Base-by-base conservation (phyloP, 345 rosid genomes). In the Passiflora organensis region DNA sequence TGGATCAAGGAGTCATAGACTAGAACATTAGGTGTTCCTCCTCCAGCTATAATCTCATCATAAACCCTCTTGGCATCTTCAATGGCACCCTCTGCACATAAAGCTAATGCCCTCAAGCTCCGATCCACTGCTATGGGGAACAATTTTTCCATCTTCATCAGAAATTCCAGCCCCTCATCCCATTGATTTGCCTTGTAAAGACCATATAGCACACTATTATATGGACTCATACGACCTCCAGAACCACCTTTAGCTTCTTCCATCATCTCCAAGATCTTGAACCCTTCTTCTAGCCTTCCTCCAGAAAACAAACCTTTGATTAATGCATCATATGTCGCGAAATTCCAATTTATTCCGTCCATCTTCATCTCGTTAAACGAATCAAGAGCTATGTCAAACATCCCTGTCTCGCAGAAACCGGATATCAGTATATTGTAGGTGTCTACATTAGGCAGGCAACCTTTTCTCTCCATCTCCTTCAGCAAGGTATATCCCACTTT, bases 391-490 rank as follows among this genome's bases (percentile, higher is more conserved):
- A 58, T 68, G 47, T 86, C 87, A 65, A 88, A 60, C 85, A 80
- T 77, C 24, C 80, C 69, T 16, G 56, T 47, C 17, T 76, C 74
- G 43, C 82, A 88, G 58, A 72, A 86, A 20, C 95, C 91, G 16
- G 75, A 55, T 21, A 91, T 86, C 63, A 88, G 68, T 62, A 58
- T 47, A 56, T 86, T 88, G 59, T 82, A 86, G 9, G 93, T 79
- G 50, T 82, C 87, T 5, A 55, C 85, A 70, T 84, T 86, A 5
- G 94, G 82, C 64, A 91, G 85, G 53, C 90, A 76, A 5, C 95
- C 96, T 28, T 81, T 82, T 34, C 71, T 67, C 70, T 88, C 96
- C 96, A 91, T 88, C 76, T 81, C 85, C 56, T 74, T 73, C 53
- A 86, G 60, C 61, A 85, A 79, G 6, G 77, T 52, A 37, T 34